Evolutionary conservation across 1,284 basidiomycete genomes (phyloP), one percentile per base, ranked within the genome.

Genomic region (Sporisorium sorghi): DNA sequence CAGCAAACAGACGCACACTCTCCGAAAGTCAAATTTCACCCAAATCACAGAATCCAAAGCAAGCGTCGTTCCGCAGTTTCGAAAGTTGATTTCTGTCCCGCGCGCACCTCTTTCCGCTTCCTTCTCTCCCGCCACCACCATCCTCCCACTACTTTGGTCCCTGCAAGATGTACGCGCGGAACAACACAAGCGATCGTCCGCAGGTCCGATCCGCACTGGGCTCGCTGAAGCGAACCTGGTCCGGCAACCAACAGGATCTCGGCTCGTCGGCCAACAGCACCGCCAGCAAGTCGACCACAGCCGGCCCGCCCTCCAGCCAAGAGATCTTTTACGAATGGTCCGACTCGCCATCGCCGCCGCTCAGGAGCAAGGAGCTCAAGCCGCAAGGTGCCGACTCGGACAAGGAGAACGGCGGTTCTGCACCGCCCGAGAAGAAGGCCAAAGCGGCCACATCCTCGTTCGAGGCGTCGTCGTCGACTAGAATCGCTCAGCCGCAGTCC

Each of bases 241-340:
- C 76, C 9, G 76, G 76, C 40, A 78, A 73, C 48, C 58, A 72
- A 23, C 63, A 72, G 12, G 76, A 78, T 37, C 72, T 78, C 47
- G 71, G 71, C 23, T 62, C 63, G 8, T 46, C 67, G 17, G 56
- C 50, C 5, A 24, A 46, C 21, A 48, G 23, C 49, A 42, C 49
- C 10, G 40, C 58, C 5, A 12, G 19, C 44, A 59, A 50, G 21
- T 9, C 55, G 23, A 17, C 52, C 6, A n/a, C n/a, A n/a, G 10
- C 11, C 11, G 49, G 42, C 2, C 66, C 46, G 9, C 37, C 26
- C 8, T 69, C 70, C 1, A 69, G 63, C 48, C 59, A 76, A 21
- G 63, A 70, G 53, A 55, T 63, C 35, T 64, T 66, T 21, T 64
- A 69, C 56, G 66, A 70, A 30, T 74, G 72, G 72, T 74, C 72